Base-by-base conservation (phyloP, 345 rosid species). In the Anacardium occidentale region DNA sequence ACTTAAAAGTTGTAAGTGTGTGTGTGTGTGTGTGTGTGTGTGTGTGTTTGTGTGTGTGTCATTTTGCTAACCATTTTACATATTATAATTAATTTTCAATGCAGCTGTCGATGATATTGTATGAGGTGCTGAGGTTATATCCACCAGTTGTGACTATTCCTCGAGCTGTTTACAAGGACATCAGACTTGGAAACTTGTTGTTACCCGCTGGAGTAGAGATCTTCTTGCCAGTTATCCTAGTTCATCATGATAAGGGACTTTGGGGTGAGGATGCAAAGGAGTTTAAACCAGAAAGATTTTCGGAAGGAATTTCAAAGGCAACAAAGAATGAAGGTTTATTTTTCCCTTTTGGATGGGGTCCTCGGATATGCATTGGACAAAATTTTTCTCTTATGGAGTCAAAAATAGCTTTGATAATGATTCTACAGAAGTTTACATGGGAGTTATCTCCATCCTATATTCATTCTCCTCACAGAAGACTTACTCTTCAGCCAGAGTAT, bases 1-100 rank as follows among this genome's bases (percentile, higher is more conserved):
- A 64, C 73, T 86, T 87, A 10, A 87, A 85, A 76, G 64, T 83
- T 63, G 88, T 83, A 80, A 80, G 86, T 74, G 51, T 8, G n/a
- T n/a, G n/a, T n/a, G n/a, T n/a, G n/a, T n/a, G n/a, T n/a, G n/a
- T n/a, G n/a, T n/a, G n/a, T n/a, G n/a, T n/a, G n/a, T n/a, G n/a
- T n/a, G n/a, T n/a, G n/a, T n/a, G n/a, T n/a, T n/a, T n/a, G n/a
- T n/a, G n/a, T n/a, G n/a, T n/a, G n/a, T n/a, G n/a, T n/a, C n/a
- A n/a, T n/a, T n/a, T 32, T 7, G 13, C 48, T 4, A 45, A 6
- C 7, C 2, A 54, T 54, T 7, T n/a, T 54, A 4, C 22, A 54
- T 17, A 8, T 32, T 32, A 32, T 32, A 3, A 3, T 6, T 17
- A 14, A 18, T 55, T 55, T 55, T 10, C 9, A 55, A 20, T 10